phyloP scores from a whole-genome alignment of 768 basidiomycete genomes.

The Hirschioporus abietinus region DNA sequence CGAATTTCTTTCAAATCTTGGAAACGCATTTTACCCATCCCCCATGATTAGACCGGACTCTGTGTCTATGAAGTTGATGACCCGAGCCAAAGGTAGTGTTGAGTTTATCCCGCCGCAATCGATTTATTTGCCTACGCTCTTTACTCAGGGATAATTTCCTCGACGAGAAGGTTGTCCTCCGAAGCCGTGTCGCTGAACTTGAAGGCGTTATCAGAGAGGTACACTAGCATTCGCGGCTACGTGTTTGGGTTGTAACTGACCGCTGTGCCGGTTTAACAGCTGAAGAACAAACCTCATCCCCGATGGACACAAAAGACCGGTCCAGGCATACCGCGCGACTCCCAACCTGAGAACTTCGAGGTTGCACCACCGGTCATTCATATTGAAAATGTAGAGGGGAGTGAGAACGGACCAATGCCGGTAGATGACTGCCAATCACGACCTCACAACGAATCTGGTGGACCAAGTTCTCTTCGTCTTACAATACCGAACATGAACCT shows the following conservation, averaged over 20 bases:
- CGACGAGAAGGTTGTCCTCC: conserved; percentile 61
- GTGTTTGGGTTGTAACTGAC: not conserved
- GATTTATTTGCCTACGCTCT: not conserved
- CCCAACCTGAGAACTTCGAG: not conserved
- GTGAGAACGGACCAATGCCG: not conserved
- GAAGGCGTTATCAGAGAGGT: conserved; percentile 84
- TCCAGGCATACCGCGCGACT: not conserved
- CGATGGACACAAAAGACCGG: conserved; percentile 38
- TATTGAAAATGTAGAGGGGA: not conserved
- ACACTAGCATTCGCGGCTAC: conserved; percentile 11
- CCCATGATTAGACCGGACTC: conserved; percentile 54
- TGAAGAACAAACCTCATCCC: conserved; percentile 71
- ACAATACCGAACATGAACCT: not conserved
- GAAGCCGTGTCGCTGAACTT: conserved; percentile 74
- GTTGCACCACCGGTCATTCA: not conserved
- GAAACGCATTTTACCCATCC: not conserved
- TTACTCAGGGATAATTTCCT: conserved; percentile 27
- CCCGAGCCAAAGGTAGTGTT: conserved; percentile 48
- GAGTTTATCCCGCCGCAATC: not conserved
- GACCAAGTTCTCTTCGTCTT: not conserved
- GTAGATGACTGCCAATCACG: not conserved
- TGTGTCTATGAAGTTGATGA: conserved; percentile 86
- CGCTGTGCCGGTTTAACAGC: conserved; percentile 27
- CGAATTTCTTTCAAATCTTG: not conserved
- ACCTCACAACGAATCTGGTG: not conserved